phyloP scores from a whole-genome alignment of 1,284 basidiomycete species.

The Melampsora abietis-canadensis region DNA sequence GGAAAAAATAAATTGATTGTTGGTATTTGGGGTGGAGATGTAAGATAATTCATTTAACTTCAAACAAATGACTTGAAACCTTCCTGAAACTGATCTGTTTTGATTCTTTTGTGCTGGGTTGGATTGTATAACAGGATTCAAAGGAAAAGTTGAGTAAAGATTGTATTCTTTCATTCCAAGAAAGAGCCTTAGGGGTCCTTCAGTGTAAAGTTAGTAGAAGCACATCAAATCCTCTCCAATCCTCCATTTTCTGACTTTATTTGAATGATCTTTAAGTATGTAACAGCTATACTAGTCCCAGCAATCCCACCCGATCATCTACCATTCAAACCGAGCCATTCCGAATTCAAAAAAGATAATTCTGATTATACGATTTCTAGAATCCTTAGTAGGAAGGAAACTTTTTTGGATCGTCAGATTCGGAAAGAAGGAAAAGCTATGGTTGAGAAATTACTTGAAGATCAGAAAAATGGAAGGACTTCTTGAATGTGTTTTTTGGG shows the following conservation, averaged over 20 bases:
- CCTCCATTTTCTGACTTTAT: neutral
- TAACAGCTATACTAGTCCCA: conserved; percentile 15
- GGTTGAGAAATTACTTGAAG: conserved; percentile 15
- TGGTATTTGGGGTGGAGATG: conserved; percentile 34
- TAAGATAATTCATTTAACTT: neutral
- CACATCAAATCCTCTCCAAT: neutral
- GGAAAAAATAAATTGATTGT: conserved; percentile 10
- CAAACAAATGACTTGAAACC: too few relatives aligned
- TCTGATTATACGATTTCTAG: neutral
- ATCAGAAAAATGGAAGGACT: neutral
- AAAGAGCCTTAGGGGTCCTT: conserved; percentile 23
- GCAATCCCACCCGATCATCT: conserved; percentile 8
- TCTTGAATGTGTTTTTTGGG: too few relatives aligned
- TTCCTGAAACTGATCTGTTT: neutral
- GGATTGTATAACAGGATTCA: neutral
- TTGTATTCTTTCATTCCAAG: conserved; percentile 30
- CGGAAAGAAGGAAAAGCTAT: conserved; percentile 22
- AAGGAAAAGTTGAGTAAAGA: conserved; percentile 17
- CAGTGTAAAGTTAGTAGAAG: conserved; percentile 25
- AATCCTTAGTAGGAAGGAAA: conserved; percentile 7
- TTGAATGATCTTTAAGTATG: conserved; percentile 4
- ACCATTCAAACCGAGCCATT: neutral
- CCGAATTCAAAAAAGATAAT: conserved; percentile 6
- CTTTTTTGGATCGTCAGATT: conserved; percentile 13
- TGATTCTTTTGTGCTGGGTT: neutral